These are phyloP conservation scores for Colletotrichum karsti DNA, from an alignment of 2,329 filamentous ascomycete species.

Conservation along the genomic window DNA sequence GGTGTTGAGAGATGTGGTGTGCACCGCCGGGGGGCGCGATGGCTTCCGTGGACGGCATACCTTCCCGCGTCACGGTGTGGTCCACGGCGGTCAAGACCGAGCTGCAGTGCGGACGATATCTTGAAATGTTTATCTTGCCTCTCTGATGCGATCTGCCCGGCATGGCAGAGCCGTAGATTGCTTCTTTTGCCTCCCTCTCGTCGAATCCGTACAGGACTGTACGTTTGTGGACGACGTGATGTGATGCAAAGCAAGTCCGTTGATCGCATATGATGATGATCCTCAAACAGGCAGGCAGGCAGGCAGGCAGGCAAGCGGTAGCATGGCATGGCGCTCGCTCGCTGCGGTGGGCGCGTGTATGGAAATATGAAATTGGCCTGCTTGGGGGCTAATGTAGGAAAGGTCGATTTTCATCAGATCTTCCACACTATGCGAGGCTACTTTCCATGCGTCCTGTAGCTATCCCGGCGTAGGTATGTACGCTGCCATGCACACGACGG, in stretches of 20 bases:
- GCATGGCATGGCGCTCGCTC: neutral
- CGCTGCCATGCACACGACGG: conserved; percentile 25
- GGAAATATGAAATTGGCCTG: neutral
- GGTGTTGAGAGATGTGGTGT: neutral
- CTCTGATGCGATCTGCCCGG: neutral
- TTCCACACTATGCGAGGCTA: conserved; percentile 24
- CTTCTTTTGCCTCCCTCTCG: neutral
- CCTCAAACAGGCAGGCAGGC: neutral
- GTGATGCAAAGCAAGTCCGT: too few species aligned
- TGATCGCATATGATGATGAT: neutral
- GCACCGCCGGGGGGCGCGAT: neutral
- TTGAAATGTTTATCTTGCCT: neutral
- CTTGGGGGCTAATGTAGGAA: conserved; percentile 25
- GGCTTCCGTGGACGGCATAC: neutral
- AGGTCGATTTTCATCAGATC: conserved; percentile 25
- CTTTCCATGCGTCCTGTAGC: conserved; percentile 10
- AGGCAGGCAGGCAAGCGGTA: neutral
- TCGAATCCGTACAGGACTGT: neutral
- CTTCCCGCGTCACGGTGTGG: neutral
- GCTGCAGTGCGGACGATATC: neutral
- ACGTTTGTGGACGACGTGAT: too few species aligned
- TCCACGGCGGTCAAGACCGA: neutral
- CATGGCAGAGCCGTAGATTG: neutral
- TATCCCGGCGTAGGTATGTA: conserved; percentile 13
- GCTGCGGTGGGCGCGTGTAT: neutral